These are phyloP conservation scores for Lipomyces oligophaga DNA, from an alignment of 805 yeast species.

Conservation along the genomic window DNA sequence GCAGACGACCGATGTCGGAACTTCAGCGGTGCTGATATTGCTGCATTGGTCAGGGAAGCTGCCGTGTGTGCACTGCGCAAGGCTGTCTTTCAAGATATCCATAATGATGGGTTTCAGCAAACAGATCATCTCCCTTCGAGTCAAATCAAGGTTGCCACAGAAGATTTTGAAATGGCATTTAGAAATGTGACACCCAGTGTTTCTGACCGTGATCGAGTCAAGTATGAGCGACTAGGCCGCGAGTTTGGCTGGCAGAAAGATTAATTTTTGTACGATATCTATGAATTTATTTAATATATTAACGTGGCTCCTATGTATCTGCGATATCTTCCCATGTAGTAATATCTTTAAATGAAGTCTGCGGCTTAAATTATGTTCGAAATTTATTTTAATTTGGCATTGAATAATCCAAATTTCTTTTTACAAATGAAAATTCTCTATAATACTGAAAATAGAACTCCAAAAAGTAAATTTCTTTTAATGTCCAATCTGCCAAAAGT, in stretches of 20 bases:
- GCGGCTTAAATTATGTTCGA: too few relatives aligned
- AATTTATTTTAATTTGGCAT: too few relatives aligned
- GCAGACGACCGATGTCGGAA: constrained; percentile 77
- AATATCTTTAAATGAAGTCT: too few relatives aligned
- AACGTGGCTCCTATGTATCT: too few relatives aligned
- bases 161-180: constrained; percentile 71
- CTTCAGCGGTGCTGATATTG: constrained; percentile 94
- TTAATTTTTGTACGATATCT: too few relatives aligned
- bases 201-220: constrained; percentile 49
- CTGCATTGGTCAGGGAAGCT: constrained; percentile 90
- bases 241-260: constrained; percentile 27
- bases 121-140: constrained; percentile 35
- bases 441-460: too few relatives aligned
- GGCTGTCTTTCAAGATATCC: constrained; percentile 46
- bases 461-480: too few relatives aligned
- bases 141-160: constrained; percentile 49
- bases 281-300: too few relatives aligned
- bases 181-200: constrained; percentile 82
- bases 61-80: constrained; percentile 77
- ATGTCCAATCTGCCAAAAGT: constrained; percentile 16
- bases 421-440: too few relatives aligned
- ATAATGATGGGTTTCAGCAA: constrained; percentile 39
- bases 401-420: too few relatives aligned
- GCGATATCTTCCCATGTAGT: too few relatives aligned
- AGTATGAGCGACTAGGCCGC: constrained; percentile 28